These are phyloP conservation scores for Leucogyrophana mollusca DNA, from an alignment of 768 basidiomycete genomes.

Conservation along the genomic window DNA sequence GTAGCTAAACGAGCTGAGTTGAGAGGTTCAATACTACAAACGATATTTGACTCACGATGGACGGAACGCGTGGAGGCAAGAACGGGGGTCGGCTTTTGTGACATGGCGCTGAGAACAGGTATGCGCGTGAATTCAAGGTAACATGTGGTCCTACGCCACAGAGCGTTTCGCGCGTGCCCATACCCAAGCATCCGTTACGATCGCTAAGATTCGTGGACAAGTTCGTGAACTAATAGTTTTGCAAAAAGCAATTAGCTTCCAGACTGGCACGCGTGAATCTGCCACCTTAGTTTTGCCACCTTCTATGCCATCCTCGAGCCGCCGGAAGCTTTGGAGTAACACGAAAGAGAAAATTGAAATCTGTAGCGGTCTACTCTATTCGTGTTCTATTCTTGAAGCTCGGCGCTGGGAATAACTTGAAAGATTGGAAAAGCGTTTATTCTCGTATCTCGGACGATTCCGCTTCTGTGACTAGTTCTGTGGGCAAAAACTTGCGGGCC, in stretches of 20 bases:
- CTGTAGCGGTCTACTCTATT: background rate
- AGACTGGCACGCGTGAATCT: too few species aligned
- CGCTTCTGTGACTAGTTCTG: constrained; percentile 7
- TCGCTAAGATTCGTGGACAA: too few species aligned
- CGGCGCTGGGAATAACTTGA: constrained; percentile 14
- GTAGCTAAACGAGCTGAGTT: background rate
- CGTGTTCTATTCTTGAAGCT: constrained; percentile 25
- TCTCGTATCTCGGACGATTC: constrained; percentile 22
- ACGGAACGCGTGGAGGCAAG: background rate
- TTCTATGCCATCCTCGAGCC: background rate
- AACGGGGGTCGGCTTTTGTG: constrained; percentile 1
- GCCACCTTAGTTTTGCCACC: too few species aligned
- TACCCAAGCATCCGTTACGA: too few species aligned
- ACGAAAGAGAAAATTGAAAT: background rate
- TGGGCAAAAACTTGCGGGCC: constrained; percentile 20
- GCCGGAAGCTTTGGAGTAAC: constrained; percentile 1
- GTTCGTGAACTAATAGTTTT: too few species aligned
- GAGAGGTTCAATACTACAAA: background rate
- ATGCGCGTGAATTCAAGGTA: constrained; percentile 6
- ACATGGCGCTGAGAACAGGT: constrained; percentile 8
- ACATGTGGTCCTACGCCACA: constrained; percentile 27
- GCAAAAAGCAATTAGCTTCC: too few species aligned
- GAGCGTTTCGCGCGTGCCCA: constrained; percentile 26
- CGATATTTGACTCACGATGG: background rate
- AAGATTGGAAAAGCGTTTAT: constrained; percentile 6